These are phyloP conservation scores for Tausonia pullulans DNA, from an alignment of 1,284 basidiomycete species.

Conservation along the genomic window DNA sequence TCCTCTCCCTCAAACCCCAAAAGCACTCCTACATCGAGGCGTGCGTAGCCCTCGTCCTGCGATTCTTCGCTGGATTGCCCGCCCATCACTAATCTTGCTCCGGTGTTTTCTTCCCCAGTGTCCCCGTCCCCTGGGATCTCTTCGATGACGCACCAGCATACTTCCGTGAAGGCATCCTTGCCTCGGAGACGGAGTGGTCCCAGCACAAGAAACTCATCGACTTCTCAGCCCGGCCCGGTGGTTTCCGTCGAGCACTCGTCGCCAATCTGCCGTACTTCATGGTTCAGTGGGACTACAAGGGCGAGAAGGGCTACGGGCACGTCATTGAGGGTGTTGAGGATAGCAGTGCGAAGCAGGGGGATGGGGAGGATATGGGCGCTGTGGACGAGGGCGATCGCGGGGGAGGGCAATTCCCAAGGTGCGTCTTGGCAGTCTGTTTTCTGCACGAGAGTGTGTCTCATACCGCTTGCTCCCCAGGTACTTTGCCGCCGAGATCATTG, in stretches of 20 bases:
- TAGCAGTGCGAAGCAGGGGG: constrained; percentile 39
- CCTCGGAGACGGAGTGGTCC: constrained; percentile 90
- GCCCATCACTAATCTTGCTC: background rate
- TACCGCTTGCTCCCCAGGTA: constrained; percentile 44
- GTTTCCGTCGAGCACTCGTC: constrained; percentile 85
- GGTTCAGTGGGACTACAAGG: constrained; percentile 95
- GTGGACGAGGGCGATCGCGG: constrained; percentile 77
- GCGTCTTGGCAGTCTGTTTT: background rate
- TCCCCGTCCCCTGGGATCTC: constrained; percentile 74
- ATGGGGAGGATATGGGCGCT: constrained; percentile 45
- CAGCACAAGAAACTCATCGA: constrained; percentile 95
- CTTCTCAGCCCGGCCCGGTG: constrained; percentile 74
- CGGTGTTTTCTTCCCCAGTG: constrained; percentile 29
- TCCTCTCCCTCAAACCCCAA: constrained; percentile 72
- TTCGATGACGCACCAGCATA: constrained; percentile 82
- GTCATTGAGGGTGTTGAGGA: constrained; percentile 82
- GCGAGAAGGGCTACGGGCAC: constrained; percentile 93
- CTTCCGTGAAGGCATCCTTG: constrained; percentile 79
- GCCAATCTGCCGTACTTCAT: constrained; percentile 96
- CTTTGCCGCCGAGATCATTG: constrained; percentile 91
- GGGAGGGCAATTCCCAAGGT: constrained; percentile 78
- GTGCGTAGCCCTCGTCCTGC: background rate
- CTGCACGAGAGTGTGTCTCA: background rate
- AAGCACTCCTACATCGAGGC: constrained; percentile 85
- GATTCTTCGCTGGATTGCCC: background rate